Percentiles rank a stretch among this genome's conserved stretches.
Evolutionary conservation across 2,329 filamentous ascomycete genomes (phyloP).

Genomic region (Cytospora piceae): DNA sequence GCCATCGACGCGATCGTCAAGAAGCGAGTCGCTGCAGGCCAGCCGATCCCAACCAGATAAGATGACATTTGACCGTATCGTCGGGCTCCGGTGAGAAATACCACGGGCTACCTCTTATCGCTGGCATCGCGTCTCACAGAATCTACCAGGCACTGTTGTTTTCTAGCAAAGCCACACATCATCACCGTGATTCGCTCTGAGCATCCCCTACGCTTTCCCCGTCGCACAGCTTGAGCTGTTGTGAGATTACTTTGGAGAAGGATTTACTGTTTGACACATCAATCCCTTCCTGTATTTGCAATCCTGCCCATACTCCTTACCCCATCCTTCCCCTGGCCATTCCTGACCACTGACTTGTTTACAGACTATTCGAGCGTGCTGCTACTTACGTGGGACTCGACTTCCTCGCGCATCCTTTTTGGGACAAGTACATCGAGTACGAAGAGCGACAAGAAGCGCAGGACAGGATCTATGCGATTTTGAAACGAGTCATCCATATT

Average conservation of each 20-base stretch:
- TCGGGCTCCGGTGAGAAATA: constrained; percentile 69
- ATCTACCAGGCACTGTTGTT: constrained; percentile 65
- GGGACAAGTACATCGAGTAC: constrained; percentile 98
- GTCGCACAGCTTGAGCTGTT: constrained; percentile 51
- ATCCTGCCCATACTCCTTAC: constrained; percentile 48
- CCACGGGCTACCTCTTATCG: constrained; percentile 60
- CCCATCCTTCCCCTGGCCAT: constrained; percentile 33
- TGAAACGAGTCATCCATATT: constrained; percentile 81
- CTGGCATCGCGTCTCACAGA: constrained; percentile 68
- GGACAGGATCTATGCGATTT: constrained; percentile 83
- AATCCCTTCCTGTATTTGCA: constrained; percentile 66
- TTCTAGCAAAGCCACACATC: constrained; percentile 34
- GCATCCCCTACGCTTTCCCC: constrained; percentile 45
- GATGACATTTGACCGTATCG: constrained; percentile 35
- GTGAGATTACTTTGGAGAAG: constrained; percentile 48
- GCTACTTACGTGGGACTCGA: constrained; percentile 85
- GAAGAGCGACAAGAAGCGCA: constrained; percentile 86
- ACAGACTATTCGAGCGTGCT: constrained; percentile 89
- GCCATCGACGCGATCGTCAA: constrained; percentile 29
- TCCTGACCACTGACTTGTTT: constrained; percentile 37
- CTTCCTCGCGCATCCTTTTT: constrained; percentile 93
- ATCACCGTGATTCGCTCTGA: constrained; percentile 42
- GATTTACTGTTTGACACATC: constrained; percentile 56
- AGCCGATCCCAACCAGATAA: constrained; percentile 42
- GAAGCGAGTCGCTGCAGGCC: constrained; percentile 45